phyloP scores from a whole-genome alignment of 2,329 filamentous ascomycete species.

The Paraphaeosphaeria minitans region DNA sequence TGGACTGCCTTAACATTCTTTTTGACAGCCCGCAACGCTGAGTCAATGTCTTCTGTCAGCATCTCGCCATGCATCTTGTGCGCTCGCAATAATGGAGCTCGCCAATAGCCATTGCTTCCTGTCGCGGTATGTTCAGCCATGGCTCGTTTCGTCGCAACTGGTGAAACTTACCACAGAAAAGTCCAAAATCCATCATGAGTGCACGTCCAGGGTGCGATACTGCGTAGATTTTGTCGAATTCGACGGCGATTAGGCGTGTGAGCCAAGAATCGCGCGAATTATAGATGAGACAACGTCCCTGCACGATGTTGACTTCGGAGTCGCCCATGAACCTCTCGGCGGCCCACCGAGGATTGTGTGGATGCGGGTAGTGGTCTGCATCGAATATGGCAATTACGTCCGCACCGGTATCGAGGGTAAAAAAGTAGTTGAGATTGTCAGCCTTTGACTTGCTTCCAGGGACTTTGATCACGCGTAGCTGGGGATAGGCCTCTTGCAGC shows the following conservation, averaged over 20 bases:
- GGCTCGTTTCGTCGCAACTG: background rate
- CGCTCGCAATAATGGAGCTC: constrained; percentile 44
- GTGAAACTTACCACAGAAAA: constrained; percentile 46
- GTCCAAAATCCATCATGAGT: constrained; percentile 51
- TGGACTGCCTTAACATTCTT: constrained; percentile 49
- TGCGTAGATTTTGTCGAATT: constrained; percentile 57
- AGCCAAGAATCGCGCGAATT: constrained; percentile 50
- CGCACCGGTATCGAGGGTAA: constrained; percentile 47
- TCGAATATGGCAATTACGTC: constrained; percentile 54
- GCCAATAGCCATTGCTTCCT: constrained; percentile 54
- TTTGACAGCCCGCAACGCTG: constrained; percentile 50
- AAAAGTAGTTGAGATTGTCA: constrained; percentile 55
- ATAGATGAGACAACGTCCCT: constrained; percentile 55
- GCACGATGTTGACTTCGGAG: constrained; percentile 50
- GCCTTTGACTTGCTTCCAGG: constrained; percentile 53
- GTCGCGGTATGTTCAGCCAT: background rate
- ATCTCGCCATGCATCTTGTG: constrained; percentile 54
- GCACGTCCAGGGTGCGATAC: constrained; percentile 54
- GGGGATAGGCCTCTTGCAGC: constrained; percentile 41
- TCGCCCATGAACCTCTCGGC: constrained; percentile 50
- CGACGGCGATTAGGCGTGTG: constrained; percentile 51
- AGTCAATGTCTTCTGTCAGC: constrained; percentile 56
- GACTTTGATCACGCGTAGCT: constrained; percentile 51
- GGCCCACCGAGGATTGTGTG: constrained; percentile 53
- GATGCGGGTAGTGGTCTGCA: constrained; percentile 54